phyloP scores from a whole-genome alignment of 176 grass and related monocot genomes.

The Triticum monococcum region DNA sequence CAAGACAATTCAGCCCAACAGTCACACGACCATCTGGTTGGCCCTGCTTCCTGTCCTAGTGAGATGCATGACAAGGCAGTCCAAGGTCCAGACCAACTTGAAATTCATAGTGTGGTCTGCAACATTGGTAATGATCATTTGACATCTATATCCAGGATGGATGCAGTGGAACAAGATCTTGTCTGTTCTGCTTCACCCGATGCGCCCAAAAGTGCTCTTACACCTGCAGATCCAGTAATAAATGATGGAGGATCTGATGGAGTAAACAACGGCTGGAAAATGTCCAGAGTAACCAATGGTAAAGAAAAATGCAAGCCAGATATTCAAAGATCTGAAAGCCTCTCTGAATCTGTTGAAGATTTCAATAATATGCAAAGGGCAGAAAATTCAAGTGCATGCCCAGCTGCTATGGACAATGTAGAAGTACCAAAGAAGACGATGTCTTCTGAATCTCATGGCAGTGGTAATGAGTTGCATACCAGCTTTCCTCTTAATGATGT shows the following conservation, averaged over 20 bases:
- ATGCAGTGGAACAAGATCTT: constrained; percentile 27
- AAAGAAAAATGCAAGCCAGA: constrained; percentile 26
- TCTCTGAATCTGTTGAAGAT: constrained; percentile 14
- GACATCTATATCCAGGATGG: constrained; percentile 38
- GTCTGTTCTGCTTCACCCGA: constrained; percentile 29
- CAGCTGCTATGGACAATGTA: constrained; percentile 17
- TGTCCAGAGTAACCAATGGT: not conserved
- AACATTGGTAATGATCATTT: constrained; percentile 30
- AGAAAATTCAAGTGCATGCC: constrained; percentile 22
- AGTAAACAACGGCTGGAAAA: constrained; percentile 15
- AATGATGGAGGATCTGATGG: constrained; percentile 28
- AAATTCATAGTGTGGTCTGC: constrained; percentile 18
- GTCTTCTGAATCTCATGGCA: constrained; percentile 27
- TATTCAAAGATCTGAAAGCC: constrained; percentile 37
- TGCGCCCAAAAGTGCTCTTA: constrained; percentile 13
- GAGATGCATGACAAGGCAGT: constrained; percentile 40
- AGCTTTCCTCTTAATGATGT: constrained; percentile 27
- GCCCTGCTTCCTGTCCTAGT: constrained; percentile 19
- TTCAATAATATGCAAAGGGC: constrained; percentile 29
- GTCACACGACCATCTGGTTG: constrained; percentile 8
- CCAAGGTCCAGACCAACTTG: constrained; percentile 34
- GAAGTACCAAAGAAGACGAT: constrained; percentile 24
- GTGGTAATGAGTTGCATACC: constrained; percentile 24
- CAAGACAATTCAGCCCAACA: constrained; percentile 35
- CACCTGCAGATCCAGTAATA: not conserved